Evolutionary conservation across 1,284 basidiomycete genomes (phyloP).

Genomic region (Rhodotorula sp.): DNA sequence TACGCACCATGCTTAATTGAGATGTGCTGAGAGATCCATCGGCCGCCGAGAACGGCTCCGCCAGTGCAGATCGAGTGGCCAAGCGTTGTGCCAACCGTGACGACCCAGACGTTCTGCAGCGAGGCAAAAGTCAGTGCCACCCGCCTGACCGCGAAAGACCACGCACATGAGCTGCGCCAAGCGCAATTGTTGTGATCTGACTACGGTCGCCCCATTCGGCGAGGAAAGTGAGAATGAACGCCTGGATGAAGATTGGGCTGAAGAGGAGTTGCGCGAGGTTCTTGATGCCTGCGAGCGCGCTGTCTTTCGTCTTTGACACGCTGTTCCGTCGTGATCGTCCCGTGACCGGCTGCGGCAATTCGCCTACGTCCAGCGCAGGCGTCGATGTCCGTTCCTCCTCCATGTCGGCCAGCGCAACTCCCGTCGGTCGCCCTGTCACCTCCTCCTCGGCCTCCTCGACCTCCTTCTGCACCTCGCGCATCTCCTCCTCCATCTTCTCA

Average conservation of each 20-base stretch:
- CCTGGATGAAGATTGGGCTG: conserved; percentile 91
- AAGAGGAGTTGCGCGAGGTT: conserved; percentile 80
- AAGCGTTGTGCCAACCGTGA: conserved; percentile 82
- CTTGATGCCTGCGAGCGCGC: conserved; percentile 61
- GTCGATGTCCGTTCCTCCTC: conserved; percentile 36
- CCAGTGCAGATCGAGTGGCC: conserved; percentile 87
- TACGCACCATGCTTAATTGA: conserved; percentile 88
- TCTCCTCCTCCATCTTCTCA: conserved; percentile 72
- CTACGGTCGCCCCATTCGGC: conserved; percentile 98
- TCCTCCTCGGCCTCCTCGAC: conserved; percentile 81
- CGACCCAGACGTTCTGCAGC: conserved; percentile 68
- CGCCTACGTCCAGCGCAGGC: background rate
- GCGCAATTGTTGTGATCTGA: conserved; percentile 94
- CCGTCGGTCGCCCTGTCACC: conserved; percentile 51
- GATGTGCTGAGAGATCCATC: conserved; percentile 87
- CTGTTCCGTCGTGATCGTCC: conserved; percentile 11
- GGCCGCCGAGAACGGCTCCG: conserved; percentile 83
- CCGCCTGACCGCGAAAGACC: background rate
- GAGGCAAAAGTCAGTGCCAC: background rate
- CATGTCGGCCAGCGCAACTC: conserved; percentile 26
- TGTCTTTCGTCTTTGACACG: conserved; percentile 16
- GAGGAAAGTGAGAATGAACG: conserved; percentile 91
- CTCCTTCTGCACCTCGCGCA: conserved; percentile 63
- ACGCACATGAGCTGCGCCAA: conserved; percentile 91
- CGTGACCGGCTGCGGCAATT: conserved; percentile 18